Percentiles rank a stretch among this genome's conserved stretches.
These are phyloP conservation scores for Patellaria atrata DNA, from an alignment of 495 filamentous ascomycete genomes.

Conservation along the genomic window DNA sequence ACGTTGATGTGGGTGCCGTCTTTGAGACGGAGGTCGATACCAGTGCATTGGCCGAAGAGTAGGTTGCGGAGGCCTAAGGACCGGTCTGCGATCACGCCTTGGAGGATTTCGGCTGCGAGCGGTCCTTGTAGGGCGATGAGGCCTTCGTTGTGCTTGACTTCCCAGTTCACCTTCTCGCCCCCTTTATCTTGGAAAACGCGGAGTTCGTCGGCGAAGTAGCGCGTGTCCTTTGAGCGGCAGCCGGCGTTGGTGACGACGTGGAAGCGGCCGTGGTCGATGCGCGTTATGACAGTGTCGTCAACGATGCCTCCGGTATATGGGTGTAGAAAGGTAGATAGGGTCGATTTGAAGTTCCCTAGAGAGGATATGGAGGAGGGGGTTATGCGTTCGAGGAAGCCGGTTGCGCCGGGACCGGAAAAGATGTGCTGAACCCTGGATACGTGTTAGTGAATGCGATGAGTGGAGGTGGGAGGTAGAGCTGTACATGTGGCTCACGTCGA, in stretches of 20 bases:
- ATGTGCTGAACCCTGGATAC: slow-evolving; percentile 47
- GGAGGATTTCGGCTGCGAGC: slow-evolving; percentile 47
- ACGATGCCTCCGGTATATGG: slow-evolving; percentile 75
- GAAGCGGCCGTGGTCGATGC: slow-evolving; percentile 51
- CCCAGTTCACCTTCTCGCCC: slow-evolving; percentile 44
- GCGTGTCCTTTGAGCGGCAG: slow-evolving; percentile 72
- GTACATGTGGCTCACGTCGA: slow-evolving; percentile 71
- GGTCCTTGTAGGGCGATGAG: slow-evolving; percentile 85
- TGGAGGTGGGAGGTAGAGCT: no score
- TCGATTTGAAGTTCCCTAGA: slow-evolving; percentile 47
- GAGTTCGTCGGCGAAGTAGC: slow-evolving; percentile 54
- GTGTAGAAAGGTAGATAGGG: slow-evolving; percentile 67
- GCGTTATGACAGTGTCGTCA: slow-evolving; percentile 82
- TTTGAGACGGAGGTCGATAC: slow-evolving; percentile 36
- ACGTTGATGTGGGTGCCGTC: slow-evolving; percentile 36
- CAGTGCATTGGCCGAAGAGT: slow-evolving; percentile 65
- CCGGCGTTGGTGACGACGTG: slow-evolving; percentile 96
- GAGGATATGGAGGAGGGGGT: slow-evolving; percentile 55
- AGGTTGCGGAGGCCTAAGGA: slow-evolving; percentile 48
- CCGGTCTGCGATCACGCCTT: slow-evolving; percentile 26
- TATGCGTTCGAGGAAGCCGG: slow-evolving; percentile 60
- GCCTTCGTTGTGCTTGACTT: slow-evolving; percentile 50
- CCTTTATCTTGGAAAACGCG: slow-evolving; percentile 31
- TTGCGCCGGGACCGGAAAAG: slow-evolving; percentile 64
- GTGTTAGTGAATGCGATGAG: neutral